These are phyloP conservation scores for Entoloma clypeatum DNA, from an alignment of 1,284 basidiomycete genomes.

Conservation along the genomic window DNA sequence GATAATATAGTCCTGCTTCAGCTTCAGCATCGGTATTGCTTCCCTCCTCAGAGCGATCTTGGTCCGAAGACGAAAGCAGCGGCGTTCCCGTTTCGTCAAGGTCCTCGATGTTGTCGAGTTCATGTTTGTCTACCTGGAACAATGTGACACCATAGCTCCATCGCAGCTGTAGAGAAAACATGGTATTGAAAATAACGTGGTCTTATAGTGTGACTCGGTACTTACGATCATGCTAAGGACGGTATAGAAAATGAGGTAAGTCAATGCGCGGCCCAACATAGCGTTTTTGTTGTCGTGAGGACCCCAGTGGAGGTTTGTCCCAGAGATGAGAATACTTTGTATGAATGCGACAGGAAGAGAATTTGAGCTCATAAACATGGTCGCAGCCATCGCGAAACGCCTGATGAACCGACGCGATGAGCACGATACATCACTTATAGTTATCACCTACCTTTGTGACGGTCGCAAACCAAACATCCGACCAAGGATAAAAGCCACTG, in stretches of 20 bases:
- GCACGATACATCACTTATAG: not conserved
- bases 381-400: conserved; percentile 79
- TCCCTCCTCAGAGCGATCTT: too few species aligned
- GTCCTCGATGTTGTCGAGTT: conserved; percentile 24
- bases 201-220: conserved; percentile 20
- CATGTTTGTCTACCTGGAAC: conserved; percentile 72
- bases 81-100: conserved; percentile 21
- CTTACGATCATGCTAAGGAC: conserved; percentile 90
- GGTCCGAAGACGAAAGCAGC: too few species aligned
- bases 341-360: conserved; percentile 90
- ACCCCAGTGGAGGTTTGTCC: conserved; percentile 83
- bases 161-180: conserved; percentile 52
- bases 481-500: conserved; percentile 48
- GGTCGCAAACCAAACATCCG: conserved; percentile 50
- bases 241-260: conserved; percentile 89
- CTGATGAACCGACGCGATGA: conserved; percentile 37
- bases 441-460: conserved; percentile 52
- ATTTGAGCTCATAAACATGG: conserved; percentile 92
- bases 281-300: conserved; percentile 76
- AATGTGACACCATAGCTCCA: conserved; percentile 87
- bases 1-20: too few species aligned
- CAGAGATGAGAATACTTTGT: conserved; percentile 84
- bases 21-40: too few species aligned
- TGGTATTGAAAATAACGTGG: conserved; percentile 1
- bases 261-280: conserved; percentile 90